phyloP scores from a whole-genome alignment of 148 eudicot species.

The Talinum fruticosum region DNA sequence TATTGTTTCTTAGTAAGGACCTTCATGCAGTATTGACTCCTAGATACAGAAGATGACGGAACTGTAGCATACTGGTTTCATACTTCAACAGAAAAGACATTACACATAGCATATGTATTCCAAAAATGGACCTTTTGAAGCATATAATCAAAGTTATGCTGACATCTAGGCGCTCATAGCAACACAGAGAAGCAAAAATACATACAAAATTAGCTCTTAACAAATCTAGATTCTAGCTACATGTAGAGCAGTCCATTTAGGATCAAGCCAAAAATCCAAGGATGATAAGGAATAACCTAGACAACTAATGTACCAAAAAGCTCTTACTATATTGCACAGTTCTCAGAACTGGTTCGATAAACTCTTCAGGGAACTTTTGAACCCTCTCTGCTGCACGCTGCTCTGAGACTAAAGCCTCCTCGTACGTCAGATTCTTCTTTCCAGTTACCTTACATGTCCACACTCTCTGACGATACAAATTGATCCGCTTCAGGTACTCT shows the following conservation, averaged over 20 bases:
- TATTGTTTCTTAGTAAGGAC: neutral
- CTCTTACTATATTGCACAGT: constrained; percentile 82
- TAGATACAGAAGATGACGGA: neutral
- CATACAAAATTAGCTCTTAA: too few species aligned
- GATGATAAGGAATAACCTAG: constrained; percentile 7
- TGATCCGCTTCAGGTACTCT: constrained; percentile 82
- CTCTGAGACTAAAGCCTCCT: constrained; percentile 90
- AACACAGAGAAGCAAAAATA: neutral
- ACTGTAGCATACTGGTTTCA: neutral
- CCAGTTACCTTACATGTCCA: constrained; percentile 94
- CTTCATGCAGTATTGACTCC: neutral
- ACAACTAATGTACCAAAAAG: neutral
- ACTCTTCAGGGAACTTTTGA: constrained; percentile 73
- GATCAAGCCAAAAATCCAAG: neutral
- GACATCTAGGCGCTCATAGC: neutral
- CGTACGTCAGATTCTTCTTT: constrained; percentile 78
- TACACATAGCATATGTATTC: neutral
- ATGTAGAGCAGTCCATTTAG: neutral
- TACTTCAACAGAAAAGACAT: neutral
- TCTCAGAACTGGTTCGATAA: constrained; percentile 59
- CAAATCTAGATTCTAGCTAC: too few species aligned
- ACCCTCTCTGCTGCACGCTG: constrained; percentile 66
- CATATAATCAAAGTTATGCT: neutral
- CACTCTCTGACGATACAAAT: constrained; percentile 71
- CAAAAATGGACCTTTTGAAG: neutral